A percentile compares a stretch with the other conserved stretches of the same genome.
Conservation (phyloP, 2,329 filamentous ascomycete genomes). For the Talaromyces funiculosus region DNA sequence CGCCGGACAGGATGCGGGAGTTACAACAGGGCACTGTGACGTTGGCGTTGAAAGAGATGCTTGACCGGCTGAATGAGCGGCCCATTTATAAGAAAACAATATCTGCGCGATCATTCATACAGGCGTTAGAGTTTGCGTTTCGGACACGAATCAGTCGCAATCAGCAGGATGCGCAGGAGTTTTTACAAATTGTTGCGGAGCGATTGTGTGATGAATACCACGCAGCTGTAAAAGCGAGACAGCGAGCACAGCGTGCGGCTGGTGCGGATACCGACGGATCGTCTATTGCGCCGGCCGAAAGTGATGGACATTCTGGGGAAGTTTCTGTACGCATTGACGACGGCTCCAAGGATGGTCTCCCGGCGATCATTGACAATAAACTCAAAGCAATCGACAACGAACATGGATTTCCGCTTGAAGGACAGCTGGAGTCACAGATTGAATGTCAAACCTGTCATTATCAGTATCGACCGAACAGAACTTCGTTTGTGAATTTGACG, state of each 20-base stretch:
- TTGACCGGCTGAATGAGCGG: constrained; percentile 87
- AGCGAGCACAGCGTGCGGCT: constrained; percentile 25
- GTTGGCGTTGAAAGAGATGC: constrained; percentile 79
- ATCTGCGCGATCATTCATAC: constrained; percentile 76
- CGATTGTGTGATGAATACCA: constrained; percentile 91
- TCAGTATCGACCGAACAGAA: constrained; percentile 75
- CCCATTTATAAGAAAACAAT: constrained; percentile 93
- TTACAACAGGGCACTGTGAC: constrained; percentile 81
- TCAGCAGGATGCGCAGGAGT: constrained; percentile 97
- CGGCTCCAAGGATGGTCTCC: constrained; percentile 26
- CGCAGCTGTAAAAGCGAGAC: constrained; percentile 69
- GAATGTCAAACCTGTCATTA: constrained; percentile 88
- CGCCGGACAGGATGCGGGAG: constrained; percentile 48
- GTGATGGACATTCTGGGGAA: constrained; percentile 18
- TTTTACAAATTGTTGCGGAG: constrained; percentile 89
- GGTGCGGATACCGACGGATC: constrained; percentile 2
- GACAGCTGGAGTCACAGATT: constrained; percentile 87
- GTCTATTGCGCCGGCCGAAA: constrained; percentile 9
- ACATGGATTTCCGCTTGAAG: constrained; percentile 80
- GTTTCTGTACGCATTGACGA: constrained; percentile 35
- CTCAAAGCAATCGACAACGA: constrained; percentile 35
- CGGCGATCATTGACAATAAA: constrained; percentile 34
- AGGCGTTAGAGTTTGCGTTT: constrained; percentile 77
- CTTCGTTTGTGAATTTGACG: constrained; percentile 86
- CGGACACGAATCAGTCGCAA: constrained; percentile 84